Evolutionary conservation across 1,284 basidiomycete genomes (phyloP).

Genomic region (Papiliotrema laurentii): DNA sequence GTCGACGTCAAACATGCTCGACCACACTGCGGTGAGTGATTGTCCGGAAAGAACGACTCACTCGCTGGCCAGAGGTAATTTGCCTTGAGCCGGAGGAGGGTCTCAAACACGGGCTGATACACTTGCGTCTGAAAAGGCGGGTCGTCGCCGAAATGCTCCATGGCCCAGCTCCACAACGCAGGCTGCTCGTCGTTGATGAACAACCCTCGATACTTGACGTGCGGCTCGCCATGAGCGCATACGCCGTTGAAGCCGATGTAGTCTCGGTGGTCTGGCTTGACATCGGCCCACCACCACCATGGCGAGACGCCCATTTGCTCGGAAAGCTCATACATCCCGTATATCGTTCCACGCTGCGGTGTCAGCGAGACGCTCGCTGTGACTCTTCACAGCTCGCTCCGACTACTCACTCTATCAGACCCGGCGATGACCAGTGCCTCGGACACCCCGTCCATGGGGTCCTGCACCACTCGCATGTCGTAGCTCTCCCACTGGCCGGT

Average conservation of each 20-base stretch:
- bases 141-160: slow-evolving; percentile 61
- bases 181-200: slow-evolving; percentile 61
- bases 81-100: slow-evolving; percentile 62
- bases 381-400: not conserved
- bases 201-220: slow-evolving; percentile 64
- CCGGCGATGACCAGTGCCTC: slow-evolving; percentile 63
- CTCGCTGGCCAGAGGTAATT: slow-evolving; percentile 60
- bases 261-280: slow-evolving; percentile 55
- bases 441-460: slow-evolving; percentile 58
- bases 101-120: slow-evolving; percentile 58
- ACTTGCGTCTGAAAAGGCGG: slow-evolving; percentile 49
- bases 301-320: slow-evolving; percentile 59
- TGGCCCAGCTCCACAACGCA: slow-evolving; percentile 54
- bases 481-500: slow-evolving; percentile 62
- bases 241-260: slow-evolving; percentile 53
- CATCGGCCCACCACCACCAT: slow-evolving; percentile 58
- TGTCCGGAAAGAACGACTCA: slow-evolving; percentile 8
- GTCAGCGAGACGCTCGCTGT: no score
- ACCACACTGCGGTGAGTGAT: slow-evolving; percentile 24
- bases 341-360: slow-evolving; percentile 56
- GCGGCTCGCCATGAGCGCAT: slow-evolving; percentile 61
- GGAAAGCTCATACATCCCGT: slow-evolving; percentile 62
- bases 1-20: slow-evolving; percentile 62
- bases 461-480: slow-evolving; percentile 53
- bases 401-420: slow-evolving; percentile 52